A percentile compares a stretch with the other conserved stretches of the same genome.
Conservation (phyloP, 805 yeast genomes). For the Alloascoidea africana region DNA sequence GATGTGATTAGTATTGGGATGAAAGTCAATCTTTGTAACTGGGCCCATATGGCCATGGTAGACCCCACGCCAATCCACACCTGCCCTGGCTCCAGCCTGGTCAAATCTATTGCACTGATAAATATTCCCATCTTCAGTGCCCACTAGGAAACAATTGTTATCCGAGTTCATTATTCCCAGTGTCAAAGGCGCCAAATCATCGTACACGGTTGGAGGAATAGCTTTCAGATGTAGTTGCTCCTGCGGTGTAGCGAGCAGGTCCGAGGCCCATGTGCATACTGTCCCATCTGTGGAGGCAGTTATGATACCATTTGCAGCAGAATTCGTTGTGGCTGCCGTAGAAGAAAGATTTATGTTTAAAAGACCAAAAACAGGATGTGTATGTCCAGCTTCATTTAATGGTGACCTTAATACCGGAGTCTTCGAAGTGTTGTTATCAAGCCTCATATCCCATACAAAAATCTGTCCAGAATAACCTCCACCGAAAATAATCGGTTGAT, state of each 20-base stretch:
- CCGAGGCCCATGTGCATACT: constrained; percentile 21
- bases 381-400: constrained; percentile 16
- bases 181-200: constrained; percentile 16
- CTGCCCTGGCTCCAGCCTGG: constrained; percentile 16
- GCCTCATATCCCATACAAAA: constrained; percentile 32
- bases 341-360: constrained; percentile 10
- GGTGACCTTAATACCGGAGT: constrained; percentile 18
- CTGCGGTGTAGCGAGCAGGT: constrained; percentile 20
- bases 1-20: constrained; percentile 7
- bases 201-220: constrained; percentile 11
- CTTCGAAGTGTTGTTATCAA: constrained; percentile 9
- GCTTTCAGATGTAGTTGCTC: constrained; percentile 14
- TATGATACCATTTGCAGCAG: constrained; percentile 14
- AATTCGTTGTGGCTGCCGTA: constrained; percentile 7
- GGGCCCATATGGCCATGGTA: constrained; percentile 20
- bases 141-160: constrained; percentile 17
- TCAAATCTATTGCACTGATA: constrained; percentile 18
- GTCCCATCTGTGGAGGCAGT: constrained; percentile 23
- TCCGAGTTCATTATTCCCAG: constrained; percentile 15
- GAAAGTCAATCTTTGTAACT: constrained; percentile 16
- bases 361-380: constrained; percentile 18
- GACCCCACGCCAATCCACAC: constrained; percentile 12
- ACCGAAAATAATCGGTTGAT: constrained; percentile 24
- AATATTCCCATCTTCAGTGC: constrained; percentile 21
- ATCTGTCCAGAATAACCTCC: constrained; percentile 34